Conservation (phyloP, 2,329 filamentous ascomycete genomes). For the Colletotrichum sp. region DNA sequence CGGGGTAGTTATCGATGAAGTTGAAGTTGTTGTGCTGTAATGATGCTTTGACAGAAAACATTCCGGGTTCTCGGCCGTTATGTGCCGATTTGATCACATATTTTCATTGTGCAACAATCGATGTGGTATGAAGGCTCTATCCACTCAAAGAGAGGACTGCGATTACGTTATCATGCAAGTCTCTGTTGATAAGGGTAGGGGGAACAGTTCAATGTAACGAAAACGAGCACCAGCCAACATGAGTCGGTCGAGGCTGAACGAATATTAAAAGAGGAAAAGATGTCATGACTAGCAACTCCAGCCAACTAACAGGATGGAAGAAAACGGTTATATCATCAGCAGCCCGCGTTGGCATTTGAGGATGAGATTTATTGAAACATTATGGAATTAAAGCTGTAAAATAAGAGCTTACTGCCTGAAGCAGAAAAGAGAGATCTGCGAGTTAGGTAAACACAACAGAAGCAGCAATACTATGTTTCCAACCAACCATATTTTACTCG, state of each 20-base stretch:
- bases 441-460: neutral
- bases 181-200: no score
- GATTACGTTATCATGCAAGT: no score
- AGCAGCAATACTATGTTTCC: neutral
- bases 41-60: neutral
- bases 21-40: neutral
- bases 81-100: neutral
- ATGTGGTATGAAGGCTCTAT: neutral
- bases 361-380: no score
- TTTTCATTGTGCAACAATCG: neutral
- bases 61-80: neutral
- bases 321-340: no score
- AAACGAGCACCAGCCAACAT: no score
- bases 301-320: no score
- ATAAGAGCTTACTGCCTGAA: neutral
- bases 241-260: no score
- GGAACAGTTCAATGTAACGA: no score
- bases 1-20: neutral
- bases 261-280: no score
- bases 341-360: no score
- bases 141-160: neutral
- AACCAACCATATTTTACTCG: no score
- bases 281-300: no score
- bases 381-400: neutral
- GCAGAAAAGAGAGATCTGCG: neutral